Evolutionary conservation across 2,329 filamentous ascomycete species (phyloP).

Genomic region (Mycosphaerella arachidis): DNA sequence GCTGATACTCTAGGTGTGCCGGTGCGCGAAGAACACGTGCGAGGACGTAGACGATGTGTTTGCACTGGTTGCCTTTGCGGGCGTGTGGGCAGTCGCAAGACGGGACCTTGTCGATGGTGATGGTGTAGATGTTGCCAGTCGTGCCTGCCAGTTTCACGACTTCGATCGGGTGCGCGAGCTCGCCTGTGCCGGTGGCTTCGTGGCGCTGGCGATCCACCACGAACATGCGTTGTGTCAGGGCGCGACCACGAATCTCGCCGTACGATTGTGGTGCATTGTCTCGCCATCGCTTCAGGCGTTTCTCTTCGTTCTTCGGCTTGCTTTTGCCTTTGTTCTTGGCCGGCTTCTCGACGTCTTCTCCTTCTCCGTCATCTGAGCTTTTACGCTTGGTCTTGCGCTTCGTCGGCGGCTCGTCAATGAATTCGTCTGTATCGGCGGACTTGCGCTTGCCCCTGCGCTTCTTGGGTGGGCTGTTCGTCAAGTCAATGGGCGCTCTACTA

Average conservation of each 20-base stretch:
- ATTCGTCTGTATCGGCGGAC: background rate
- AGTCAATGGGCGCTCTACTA: background rate
- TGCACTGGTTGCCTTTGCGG: conserved; percentile 51
- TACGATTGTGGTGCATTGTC: conserved; percentile 22
- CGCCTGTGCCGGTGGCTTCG: conserved; percentile 1
- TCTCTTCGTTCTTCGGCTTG: conserved; percentile 22
- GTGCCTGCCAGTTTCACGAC: conserved; percentile 55
- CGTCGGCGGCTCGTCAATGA: background rate
- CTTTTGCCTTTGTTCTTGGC: conserved; percentile 15
- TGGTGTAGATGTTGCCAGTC: conserved; percentile 60
- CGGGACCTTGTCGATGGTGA: conserved; percentile 50
- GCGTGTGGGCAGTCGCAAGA: conserved; percentile 32
- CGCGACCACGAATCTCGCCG: conserved; percentile 24
- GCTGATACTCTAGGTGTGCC: conserved; percentile 54
- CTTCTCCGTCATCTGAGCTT: background rate
- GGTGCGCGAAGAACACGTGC: conserved; percentile 55
- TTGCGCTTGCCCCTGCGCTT: background rate
- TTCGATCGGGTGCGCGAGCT: conserved; percentile 45
- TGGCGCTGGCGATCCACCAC: conserved; percentile 26
- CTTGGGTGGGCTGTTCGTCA: background rate
- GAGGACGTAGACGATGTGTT: conserved; percentile 60
- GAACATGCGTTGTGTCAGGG: conserved; percentile 32
- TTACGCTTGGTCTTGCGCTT: background rate
- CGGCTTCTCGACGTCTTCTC: background rate
- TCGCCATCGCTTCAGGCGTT: conserved; percentile 24